Evolutionary conservation across 1,139 yeast genomes (phyloP), one percentile per base, ranked within the genome.

Genomic region (Suhomyces maxii): DNA sequence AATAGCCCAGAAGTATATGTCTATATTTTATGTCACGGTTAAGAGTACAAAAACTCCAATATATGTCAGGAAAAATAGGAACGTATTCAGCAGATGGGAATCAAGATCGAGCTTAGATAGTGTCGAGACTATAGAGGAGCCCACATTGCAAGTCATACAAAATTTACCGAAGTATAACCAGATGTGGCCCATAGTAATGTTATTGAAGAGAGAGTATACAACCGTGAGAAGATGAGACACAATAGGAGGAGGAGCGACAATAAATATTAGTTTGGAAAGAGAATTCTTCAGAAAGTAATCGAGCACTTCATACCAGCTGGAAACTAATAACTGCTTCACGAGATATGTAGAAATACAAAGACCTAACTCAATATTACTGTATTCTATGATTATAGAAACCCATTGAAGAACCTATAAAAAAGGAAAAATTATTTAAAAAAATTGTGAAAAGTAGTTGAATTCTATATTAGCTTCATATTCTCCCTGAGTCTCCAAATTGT

Each of bases 181-280:
- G 44, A 59, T 60, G 58, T 64, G 68, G 68, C 56, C 63, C 14
- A 42, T 63, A 13, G 59, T 56, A 9, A 53, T 59, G 37, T 41
- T 63, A 33, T 40, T 63, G 26, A 56, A 56, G 32, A 48, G 50
- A n/a, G 62, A 55, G 38, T 61, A 37, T 32, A 28, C 25, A 36
- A 25, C 6, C 6, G 9, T 9, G n/a, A 28, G 31, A 28, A 2
- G 9, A 9, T 28, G 31, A 11, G 5, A 28, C 31, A 28, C 3
- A 18, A 18, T n/a, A n/a, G n/a, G 18, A 18, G 18, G 18, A 18
- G 4, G 18, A 18, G 31, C 31, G 6, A 28, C 23, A 18, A 18
- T 6, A 18, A 6, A 18, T 18, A 18, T n/a, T n/a, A n/a, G n/a
- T n/a, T n/a, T n/a, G n/a, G 23, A 18, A 18, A 18, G 2, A 18